phyloP scores from a whole-genome alignment of 2,329 filamentous ascomycete species.

The Penicillium oxalicum region DNA sequence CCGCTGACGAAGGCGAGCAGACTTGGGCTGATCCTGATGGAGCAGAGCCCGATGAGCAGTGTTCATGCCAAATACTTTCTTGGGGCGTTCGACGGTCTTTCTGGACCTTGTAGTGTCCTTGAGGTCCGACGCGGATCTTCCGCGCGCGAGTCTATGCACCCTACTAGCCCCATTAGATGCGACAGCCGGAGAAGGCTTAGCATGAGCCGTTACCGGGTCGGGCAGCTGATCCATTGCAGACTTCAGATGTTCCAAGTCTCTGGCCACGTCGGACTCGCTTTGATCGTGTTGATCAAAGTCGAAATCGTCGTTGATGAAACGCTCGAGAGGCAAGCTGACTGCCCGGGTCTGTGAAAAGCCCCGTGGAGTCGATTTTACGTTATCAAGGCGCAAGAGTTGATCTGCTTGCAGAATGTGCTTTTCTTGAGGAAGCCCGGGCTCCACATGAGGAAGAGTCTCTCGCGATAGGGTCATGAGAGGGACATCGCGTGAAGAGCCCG shows the following conservation, averaged over 20 bases:
- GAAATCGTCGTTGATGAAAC: slow-evolving; percentile 36
- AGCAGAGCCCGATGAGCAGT: slow-evolving; percentile 15
- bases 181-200: slow-evolving; percentile 4
- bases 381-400: slow-evolving; percentile 25
- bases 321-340: slow-evolving; percentile 35
- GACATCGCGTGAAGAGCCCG: slow-evolving; percentile 25
- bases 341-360: slow-evolving; percentile 26
- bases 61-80: slow-evolving; percentile 13
- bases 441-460: slow-evolving; percentile 13
- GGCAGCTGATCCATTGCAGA: slow-evolving; percentile 6
- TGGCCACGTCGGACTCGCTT: slow-evolving; percentile 9
- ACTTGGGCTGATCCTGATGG: slow-evolving; percentile 19
- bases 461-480: slow-evolving; percentile 19
- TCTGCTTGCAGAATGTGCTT: slow-evolving; percentile 29
- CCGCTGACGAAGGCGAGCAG: slow-evolving; percentile 23
- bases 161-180: slow-evolving; percentile 6
- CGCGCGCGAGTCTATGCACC: slow-evolving; percentile 12
- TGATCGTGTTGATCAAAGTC: slow-evolving; percentile 24
- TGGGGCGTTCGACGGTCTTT: slow-evolving; percentile 16
- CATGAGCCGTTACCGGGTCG: slow-evolving; percentile 2
- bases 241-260: slow-evolving; percentile 7
- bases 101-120: slow-evolving; percentile 11
- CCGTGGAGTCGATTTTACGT: slow-evolving; percentile 19
- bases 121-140: slow-evolving; percentile 16
- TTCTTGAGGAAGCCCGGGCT: slow-evolving; percentile 15